A percentile compares a stretch with the other conserved stretches of the same genome.
These are phyloP conservation scores for Meira nashicola DNA, from an alignment of 1,284 basidiomycete genomes.

Conservation along the genomic window DNA sequence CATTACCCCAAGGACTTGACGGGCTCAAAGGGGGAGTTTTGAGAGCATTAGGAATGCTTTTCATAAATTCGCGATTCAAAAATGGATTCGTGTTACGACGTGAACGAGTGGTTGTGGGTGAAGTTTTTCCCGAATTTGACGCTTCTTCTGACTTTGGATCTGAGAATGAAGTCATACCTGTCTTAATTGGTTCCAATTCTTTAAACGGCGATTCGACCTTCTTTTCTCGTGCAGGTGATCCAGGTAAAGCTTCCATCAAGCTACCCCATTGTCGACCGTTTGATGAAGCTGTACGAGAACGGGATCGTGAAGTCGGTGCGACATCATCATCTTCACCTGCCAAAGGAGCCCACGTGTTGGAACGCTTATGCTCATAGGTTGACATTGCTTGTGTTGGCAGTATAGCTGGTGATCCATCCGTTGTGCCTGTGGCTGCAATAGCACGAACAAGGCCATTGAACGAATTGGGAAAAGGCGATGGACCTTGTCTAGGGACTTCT, in stretches of 20 bases:
- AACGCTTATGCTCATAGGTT: neutral
- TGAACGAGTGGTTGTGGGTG: neutral
- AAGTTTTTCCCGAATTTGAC: neutral
- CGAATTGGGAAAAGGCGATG: neutral
- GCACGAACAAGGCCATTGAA: slow-evolving; percentile 1
- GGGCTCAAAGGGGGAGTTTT: slow-evolving; percentile 7
- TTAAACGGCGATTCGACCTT: neutral
- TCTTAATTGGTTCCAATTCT: neutral
- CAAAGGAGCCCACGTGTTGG: neutral
- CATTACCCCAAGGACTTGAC: neutral
- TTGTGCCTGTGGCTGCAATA: neutral
- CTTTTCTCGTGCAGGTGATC: neutral
- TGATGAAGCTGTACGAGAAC: neutral
- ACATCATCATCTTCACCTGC: neutral
- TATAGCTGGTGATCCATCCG: neutral
- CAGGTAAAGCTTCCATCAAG: neutral
- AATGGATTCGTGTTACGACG: slow-evolving; percentile 10
- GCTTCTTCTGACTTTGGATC: neutral
- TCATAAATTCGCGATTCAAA: neutral
- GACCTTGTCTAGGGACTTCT: neutral
- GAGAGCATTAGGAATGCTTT: neutral
- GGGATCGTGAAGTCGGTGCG: neutral
- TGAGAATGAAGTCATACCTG: slow-evolving; percentile 7
- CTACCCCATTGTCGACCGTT: neutral
- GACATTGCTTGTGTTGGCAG: neutral